These are phyloP conservation scores for Kurtzmaniella quercitrusa DNA, from an alignment of 1,139 yeast genomes.

Conservation along the genomic window DNA sequence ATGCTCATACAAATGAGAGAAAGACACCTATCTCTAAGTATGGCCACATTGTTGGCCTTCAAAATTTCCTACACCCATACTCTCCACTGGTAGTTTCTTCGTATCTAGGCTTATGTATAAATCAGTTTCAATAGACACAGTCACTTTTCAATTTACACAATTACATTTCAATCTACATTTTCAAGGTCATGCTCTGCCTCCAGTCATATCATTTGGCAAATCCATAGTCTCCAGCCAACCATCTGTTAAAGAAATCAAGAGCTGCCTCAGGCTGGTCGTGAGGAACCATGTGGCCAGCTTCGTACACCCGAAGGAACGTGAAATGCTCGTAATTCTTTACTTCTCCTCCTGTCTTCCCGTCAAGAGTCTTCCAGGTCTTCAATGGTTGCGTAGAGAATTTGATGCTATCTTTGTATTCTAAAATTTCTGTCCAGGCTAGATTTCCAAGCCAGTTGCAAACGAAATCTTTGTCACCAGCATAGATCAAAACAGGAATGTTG, in stretches of 20 bases:
- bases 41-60: no score
- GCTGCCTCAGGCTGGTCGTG: conserved; percentile 74
- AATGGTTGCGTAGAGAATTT: conserved; percentile 23
- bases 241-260: conserved; percentile 72
- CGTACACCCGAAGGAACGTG: conserved; percentile 59
- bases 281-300: conserved; percentile 79
- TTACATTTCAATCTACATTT: no score
- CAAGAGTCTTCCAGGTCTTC: conserved; percentile 36
- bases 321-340: conserved; percentile 51
- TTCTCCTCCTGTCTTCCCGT: conserved; percentile 52
- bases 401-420: conserved; percentile 26
- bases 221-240: conserved; percentile 56
- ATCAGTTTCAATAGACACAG: no score
- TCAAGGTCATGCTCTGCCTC: no score
- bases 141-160: no score
- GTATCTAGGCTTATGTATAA: no score
- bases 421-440: conserved; percentile 30
- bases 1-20: no score
- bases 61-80: no score
- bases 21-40: no score
- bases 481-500: conserved; percentile 35
- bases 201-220: conserved; percentile 12
- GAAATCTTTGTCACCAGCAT: conserved; percentile 39
- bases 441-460: conserved; percentile 40
- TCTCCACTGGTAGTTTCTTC: no score